A percentile compares a stretch with the other conserved stretches of the same genome.
phyloP scores from a whole-genome alignment of 176 grass and related monocot species.

The Alloteropsis semialata region DNA sequence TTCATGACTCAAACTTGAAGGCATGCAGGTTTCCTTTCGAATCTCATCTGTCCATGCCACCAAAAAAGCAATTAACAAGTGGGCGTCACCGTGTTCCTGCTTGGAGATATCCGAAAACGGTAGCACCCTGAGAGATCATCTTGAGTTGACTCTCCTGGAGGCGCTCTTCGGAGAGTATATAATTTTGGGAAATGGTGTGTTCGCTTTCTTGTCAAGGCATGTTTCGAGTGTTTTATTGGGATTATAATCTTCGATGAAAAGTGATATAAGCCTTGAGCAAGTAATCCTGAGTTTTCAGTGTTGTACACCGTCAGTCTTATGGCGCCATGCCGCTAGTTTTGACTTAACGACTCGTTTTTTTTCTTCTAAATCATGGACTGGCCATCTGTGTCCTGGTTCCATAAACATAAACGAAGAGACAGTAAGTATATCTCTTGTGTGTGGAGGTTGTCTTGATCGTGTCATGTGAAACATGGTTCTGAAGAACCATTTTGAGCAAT shows the following conservation, averaged over 20 bases:
- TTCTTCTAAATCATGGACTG: slow-evolving; percentile 8
- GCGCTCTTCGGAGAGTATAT: slow-evolving; percentile 54
- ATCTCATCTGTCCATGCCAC: neutral
- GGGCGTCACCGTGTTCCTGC: slow-evolving; percentile 14
- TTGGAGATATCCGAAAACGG: slow-evolving; percentile 16
- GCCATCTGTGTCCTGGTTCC: slow-evolving; percentile 39
- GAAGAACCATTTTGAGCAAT: neutral
- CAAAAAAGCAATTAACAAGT: slow-evolving; percentile 28
- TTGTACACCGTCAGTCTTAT: slow-evolving; percentile 17
- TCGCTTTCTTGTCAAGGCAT: slow-evolving; percentile 26
- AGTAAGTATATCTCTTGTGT: slow-evolving; percentile 4
- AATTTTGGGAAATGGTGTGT: slow-evolving; percentile 48
- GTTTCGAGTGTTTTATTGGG: slow-evolving; percentile 42
- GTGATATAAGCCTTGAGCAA: slow-evolving; percentile 43
- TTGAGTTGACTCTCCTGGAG: slow-evolving; percentile 38
- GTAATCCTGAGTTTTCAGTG: slow-evolving; percentile 34
- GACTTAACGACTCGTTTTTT: slow-evolving; percentile 9
- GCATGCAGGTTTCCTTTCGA: neutral
- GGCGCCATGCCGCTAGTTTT: slow-evolving; percentile 14
- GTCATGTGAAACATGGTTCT: neutral
- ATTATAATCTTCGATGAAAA: slow-evolving; percentile 31
- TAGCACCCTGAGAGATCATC: slow-evolving; percentile 40
- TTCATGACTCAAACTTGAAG: slow-evolving; percentile 56
- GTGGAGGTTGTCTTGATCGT: neutral
- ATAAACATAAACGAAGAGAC: slow-evolving; percentile 34